phyloP scores from a whole-genome alignment of 192 early-diverging fungal genomes.

The Coemansia sp. region DNA sequence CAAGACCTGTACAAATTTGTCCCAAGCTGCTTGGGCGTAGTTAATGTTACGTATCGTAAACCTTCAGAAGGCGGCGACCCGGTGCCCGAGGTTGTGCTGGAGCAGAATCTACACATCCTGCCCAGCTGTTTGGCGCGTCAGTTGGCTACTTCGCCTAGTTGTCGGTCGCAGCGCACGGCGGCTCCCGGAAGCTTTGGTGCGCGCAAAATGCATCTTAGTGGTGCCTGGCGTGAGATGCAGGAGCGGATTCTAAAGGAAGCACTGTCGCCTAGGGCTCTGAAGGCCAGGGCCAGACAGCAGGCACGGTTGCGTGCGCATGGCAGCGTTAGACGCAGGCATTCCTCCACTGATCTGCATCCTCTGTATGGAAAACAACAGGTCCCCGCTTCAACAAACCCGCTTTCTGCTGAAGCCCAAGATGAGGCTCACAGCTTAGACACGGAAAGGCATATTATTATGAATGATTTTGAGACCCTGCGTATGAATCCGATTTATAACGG shows the following conservation, averaged over 20 bases:
- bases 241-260: conserved; percentile 91
- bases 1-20: conserved; percentile 86
- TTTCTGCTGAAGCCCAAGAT: conserved; percentile 19
- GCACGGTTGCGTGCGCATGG: conserved; percentile 42
- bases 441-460: conserved; percentile 29
- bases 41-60: conserved; percentile 86
- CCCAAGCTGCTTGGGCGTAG: conserved; percentile 88
- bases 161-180: conserved; percentile 42
- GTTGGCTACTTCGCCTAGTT: conserved; percentile 20
- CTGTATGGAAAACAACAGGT: conserved; percentile 17
- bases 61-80: conserved; percentile 35
- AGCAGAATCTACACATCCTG: conserved; percentile 90
- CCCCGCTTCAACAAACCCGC: conserved; percentile 12
- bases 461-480: conserved; percentile 34
- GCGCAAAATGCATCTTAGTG: conserved; percentile 52
- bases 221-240: conserved; percentile 73
- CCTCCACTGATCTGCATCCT: conserved; percentile 56
- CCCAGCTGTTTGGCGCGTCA: conserved; percentile 64
- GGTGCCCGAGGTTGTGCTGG: conserved; percentile 72
- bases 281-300: conserved; percentile 70
- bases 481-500: conserved; percentile 47
- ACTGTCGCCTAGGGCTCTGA: conserved; percentile 81
- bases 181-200: conserved; percentile 53
- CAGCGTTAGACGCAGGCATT: conserved; percentile 56
- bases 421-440: conserved; percentile 48